A percentile compares a stretch with the other conserved stretches of the same genome.
Conservation (phyloP, 768 basidiomycete species). For the Boletus sp. region DNA sequence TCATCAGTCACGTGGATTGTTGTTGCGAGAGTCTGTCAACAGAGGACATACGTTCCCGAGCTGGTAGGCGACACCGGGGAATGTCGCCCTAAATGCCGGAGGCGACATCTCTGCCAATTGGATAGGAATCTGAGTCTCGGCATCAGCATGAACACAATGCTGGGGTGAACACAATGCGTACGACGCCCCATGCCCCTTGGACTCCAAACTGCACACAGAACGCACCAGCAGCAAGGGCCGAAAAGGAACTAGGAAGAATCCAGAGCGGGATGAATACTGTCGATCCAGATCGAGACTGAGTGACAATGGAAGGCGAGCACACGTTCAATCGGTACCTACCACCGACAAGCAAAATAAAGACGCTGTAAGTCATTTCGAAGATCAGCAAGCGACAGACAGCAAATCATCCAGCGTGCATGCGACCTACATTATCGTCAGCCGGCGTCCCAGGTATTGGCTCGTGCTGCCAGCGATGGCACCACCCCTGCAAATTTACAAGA, state of each 20-base stretch:
- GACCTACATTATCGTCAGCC: slow-evolving; percentile 66
- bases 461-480: slow-evolving; percentile 68
- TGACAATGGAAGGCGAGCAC: neutral
- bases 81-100: slow-evolving; percentile 84
- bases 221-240: slow-evolving; percentile 72
- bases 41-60: slow-evolving; percentile 54
- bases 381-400: neutral
- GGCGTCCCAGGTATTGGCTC: slow-evolving; percentile 76
- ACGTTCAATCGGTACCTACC: slow-evolving; percentile 11
- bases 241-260: slow-evolving; percentile 73
- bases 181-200: slow-evolving; percentile 89
- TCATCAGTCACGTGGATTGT: neutral
- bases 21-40: neutral
- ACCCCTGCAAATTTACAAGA: slow-evolving; percentile 38
- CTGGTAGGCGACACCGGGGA: slow-evolving; percentile 85
- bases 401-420: neutral
- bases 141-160: neutral
- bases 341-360: slow-evolving; percentile 27
- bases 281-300: neutral
- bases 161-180: slow-evolving; percentile 33
- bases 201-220: slow-evolving; percentile 87
- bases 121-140: slow-evolving; percentile 52
- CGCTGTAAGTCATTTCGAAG: neutral
- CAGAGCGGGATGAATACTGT: slow-evolving; percentile 69
- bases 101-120: slow-evolving; percentile 84